Base-by-base conservation (phyloP, 179 eudicot species). In the Corrigiola litoralis region DNA sequence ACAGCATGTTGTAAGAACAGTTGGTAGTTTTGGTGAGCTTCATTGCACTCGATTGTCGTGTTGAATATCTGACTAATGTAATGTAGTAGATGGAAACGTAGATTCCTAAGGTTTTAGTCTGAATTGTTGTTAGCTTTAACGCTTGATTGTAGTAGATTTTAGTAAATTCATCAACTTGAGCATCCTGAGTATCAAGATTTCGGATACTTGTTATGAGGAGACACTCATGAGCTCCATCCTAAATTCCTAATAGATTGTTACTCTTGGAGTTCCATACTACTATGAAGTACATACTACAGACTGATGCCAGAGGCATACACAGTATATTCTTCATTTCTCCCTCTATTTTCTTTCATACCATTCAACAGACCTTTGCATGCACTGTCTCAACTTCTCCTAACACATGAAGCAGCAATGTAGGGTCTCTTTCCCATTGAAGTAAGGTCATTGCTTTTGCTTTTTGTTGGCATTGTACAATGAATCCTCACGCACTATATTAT, bases 1-100 rank as follows among this genome's bases (percentile, higher is more conserved):
- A 89, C 66, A 81, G 94, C 72, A 82, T 89, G 94, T 59, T 89
- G 78, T 89, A 70, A 65, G 67, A 27, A 44, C 31, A 27, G 13
- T 25, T 38, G 44, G 5, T 57, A 6, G 25, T 4, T 49, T 0
- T 44, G 56, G 24, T 21, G 9, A 65, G 38, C 63, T 29, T 42
- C 9, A 12, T 23, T 33, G 32, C 42, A 32, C 11, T 59, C 2
- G 16, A 68, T 38, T 58, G 45, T 40, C 13, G 42, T 25, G 45
- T 27, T 27, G 6, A 68, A 45, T 18, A 24, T 4, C 3, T n/a
- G 34, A 16, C 20, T 38, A 41, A 16, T 47, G 40, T 56, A 17
- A 42, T 48, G 52, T 57, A 48, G 55, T 42, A 28, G 17, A 17
- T 14, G 51, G 58, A 32, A 40, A 9, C 40, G 56, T 42, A 1